A percentile compares a stretch with the other conserved stretches of the same genome.
Evolutionary conservation across 768 basidiomycete genomes (phyloP).

Genomic region (Russula compacta): DNA sequence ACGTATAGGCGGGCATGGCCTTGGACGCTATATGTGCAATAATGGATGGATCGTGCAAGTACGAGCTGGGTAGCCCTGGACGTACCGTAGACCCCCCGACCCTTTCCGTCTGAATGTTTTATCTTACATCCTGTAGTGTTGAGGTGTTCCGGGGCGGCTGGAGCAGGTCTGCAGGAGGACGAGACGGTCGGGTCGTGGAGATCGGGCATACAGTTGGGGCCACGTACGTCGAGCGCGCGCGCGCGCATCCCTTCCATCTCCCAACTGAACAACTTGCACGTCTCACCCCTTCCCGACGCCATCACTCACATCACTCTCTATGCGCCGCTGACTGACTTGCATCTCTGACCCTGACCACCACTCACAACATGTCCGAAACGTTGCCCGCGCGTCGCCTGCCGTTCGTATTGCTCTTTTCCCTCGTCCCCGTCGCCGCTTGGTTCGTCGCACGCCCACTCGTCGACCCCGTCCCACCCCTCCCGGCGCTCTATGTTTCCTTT

Average conservation of each 20-base stretch:
- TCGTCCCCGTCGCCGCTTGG: conserved; percentile 64
- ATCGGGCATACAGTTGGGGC: conserved; percentile 9
- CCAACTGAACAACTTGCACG: background rate
- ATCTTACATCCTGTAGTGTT: conserved; percentile 37
- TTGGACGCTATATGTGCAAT: conserved; percentile 34
- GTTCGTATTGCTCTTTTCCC: conserved; percentile 40
- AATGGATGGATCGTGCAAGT: background rate
- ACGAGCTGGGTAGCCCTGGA: background rate
- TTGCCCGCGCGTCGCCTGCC: conserved; percentile 14
- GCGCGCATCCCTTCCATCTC: background rate
- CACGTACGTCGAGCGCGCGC: conserved; percentile 9
- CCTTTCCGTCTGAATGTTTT: conserved; percentile 37
- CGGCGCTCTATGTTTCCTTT: conserved; percentile 65
- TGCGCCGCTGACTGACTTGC: background rate
- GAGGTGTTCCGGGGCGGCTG: conserved; percentile 4
- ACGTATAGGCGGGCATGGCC: conserved; percentile 46
- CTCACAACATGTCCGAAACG: conserved; percentile 12
- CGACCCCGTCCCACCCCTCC: conserved; percentile 58
- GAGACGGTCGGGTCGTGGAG: conserved; percentile 9
- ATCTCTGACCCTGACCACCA: background rate
- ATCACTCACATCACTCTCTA: background rate
- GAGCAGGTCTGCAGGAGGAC: background rate
- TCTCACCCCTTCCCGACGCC: background rate
- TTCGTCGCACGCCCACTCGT: conserved; percentile 65
- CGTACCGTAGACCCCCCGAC: conserved; percentile 59